Percentiles rank a stretch among this genome's conserved stretches.
Conservation (phyloP, 2,329 filamentous ascomycete genomes). For the Phoma sp. region DNA sequence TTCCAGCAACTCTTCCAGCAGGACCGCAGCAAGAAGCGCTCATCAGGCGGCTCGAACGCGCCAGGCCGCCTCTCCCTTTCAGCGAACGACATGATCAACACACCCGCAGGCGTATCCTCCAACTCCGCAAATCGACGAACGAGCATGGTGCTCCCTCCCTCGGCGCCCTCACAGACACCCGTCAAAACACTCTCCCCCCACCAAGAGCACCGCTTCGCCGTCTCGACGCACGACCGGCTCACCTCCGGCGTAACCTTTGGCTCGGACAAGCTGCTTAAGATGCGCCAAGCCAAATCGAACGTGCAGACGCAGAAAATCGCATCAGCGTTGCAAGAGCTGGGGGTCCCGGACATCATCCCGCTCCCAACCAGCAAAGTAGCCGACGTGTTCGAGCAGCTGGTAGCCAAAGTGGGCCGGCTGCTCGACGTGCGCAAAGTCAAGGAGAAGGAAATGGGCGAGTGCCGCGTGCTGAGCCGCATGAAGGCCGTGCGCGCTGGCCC, state of each 20-base stretch:
- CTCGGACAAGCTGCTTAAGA: slow-evolving; percentile 79
- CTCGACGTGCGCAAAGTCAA: slow-evolving; percentile 76
- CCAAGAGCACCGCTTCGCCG: slow-evolving; percentile 81
- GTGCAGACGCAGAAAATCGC: slow-evolving; percentile 78
- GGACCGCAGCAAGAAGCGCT: slow-evolving; percentile 90
- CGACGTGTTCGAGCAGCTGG: slow-evolving; percentile 72
- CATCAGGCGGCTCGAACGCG: slow-evolving; percentile 37
- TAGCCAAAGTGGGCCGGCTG: slow-evolving; percentile 70
- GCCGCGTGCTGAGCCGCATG: slow-evolving; percentile 47
- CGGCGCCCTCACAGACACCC: slow-evolving; percentile 45
- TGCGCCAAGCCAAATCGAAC: slow-evolving; percentile 77
- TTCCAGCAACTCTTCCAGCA: slow-evolving; percentile 81
- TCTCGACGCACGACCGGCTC: slow-evolving; percentile 83
- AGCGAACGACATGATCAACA: slow-evolving; percentile 46
- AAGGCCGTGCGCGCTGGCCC: slow-evolving; percentile 33
- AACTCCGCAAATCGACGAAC: slow-evolving; percentile 45
- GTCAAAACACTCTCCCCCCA: slow-evolving; percentile 67
- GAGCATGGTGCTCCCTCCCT: slow-evolving; percentile 35
- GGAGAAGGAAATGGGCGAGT: slow-evolving; percentile 78
- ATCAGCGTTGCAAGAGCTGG: slow-evolving; percentile 73
- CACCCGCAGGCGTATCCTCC: slow-evolving; percentile 39
- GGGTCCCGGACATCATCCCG: slow-evolving; percentile 71
- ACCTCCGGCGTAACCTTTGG: slow-evolving; percentile 89
- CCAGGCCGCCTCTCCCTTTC: slow-evolving; percentile 48
- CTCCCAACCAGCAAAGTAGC: slow-evolving; percentile 79